Evolutionary conservation across 495 filamentous ascomycete genomes (phyloP).

Genomic region (Xylaria scruposa): DNA sequence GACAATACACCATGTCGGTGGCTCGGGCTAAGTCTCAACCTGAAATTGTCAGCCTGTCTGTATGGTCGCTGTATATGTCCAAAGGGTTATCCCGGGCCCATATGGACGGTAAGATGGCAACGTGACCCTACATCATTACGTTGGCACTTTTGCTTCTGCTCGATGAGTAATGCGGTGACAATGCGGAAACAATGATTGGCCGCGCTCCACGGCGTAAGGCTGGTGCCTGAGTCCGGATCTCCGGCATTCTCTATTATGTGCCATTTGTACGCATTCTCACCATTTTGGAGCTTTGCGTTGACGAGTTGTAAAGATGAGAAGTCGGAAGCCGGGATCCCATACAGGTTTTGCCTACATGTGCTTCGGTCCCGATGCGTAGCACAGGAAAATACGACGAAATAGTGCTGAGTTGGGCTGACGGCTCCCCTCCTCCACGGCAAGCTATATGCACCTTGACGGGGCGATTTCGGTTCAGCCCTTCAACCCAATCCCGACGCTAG

Average conservation of each 20-base stretch:
- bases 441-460: not conserved
- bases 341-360: conserved; percentile 2
- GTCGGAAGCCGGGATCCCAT: not conserved
- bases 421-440: not conserved
- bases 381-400: not conserved
- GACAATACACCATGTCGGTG: not conserved
- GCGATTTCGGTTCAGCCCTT: not conserved
- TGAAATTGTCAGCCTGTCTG: not conserved
- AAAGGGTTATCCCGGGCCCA: not conserved
- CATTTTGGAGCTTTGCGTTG: not conserved
- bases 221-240: not conserved
- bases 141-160: not conserved
- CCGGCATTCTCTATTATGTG: not conserved
- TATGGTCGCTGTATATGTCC: not conserved
- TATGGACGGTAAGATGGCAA: not conserved
- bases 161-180: not conserved
- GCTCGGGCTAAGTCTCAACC: not conserved
- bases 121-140: not conserved
- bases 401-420: conserved; percentile 3
- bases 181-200: not conserved
- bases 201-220: not conserved
- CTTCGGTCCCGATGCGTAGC: conserved; percentile 7
- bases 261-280: not conserved
- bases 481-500: not conserved
- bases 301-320: not conserved